These are phyloP conservation scores for Colletotrichum tofieldiae DNA, from an alignment of 2,329 filamentous ascomycete species.

Conservation along the genomic window DNA sequence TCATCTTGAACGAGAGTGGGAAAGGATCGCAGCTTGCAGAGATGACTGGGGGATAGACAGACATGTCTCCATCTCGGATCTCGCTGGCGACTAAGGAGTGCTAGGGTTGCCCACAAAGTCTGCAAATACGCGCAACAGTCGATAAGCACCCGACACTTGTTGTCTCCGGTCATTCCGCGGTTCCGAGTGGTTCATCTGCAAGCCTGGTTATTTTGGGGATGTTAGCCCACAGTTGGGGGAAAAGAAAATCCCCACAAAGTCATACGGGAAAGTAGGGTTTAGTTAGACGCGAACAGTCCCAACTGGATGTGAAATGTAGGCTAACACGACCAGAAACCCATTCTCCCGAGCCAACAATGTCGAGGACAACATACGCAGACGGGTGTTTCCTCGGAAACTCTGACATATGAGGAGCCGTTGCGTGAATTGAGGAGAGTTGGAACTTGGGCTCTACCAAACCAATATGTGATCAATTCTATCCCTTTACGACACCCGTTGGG, in stretches of 20 bases:
- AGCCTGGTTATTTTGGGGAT: neutral
- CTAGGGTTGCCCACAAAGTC: constrained; percentile 1
- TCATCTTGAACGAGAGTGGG: neutral
- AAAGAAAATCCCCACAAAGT: constrained; percentile 22
- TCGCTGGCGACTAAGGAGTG: neutral
- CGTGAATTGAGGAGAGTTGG: neutral
- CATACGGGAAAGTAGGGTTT: neutral
- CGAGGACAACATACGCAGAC: neutral
- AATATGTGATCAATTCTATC: neutral
- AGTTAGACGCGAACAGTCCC: neutral
- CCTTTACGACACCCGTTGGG: neutral
- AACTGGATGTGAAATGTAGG: neutral
- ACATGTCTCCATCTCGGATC: neutral
- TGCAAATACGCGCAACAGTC: constrained; percentile 2
- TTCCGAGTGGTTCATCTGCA: constrained; percentile 19
- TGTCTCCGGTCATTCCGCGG: neutral
- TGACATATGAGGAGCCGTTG: constrained; percentile 6
- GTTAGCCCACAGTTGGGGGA: constrained; percentile 25
- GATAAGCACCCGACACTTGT: neutral
- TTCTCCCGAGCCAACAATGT: neutral
- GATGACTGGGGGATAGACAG: neutral
- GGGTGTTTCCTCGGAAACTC: neutral
- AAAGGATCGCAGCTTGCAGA: neutral
- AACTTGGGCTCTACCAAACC: neutral
- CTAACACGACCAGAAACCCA: constrained; percentile 1